phyloP scores from a whole-genome alignment of 768 basidiomycete species.

The Phaeotremella skinneri region DNA sequence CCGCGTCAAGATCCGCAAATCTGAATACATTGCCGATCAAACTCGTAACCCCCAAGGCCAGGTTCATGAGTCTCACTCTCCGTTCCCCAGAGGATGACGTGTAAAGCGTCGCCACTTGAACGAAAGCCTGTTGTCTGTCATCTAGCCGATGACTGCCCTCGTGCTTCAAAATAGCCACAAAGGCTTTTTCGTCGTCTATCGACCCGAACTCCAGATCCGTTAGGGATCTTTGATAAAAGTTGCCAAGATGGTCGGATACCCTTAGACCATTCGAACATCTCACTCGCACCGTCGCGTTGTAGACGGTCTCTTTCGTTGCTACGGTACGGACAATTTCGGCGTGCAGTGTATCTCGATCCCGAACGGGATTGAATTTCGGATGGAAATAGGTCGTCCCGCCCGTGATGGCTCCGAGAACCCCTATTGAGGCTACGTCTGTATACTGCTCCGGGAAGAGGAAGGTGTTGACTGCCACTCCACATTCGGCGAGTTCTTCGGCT shows the following conservation, averaged over 20 bases:
- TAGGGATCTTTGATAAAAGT: conserved; percentile 54
- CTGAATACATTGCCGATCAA: conserved; percentile 90
- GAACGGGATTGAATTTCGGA: conserved; percentile 73
- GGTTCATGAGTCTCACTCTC: conserved; percentile 77
- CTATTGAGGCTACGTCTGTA: conserved; percentile 86
- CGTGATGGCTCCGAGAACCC: conserved; percentile 66
- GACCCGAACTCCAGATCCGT: conserved; percentile 76
- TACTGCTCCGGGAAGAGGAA: conserved; percentile 77
- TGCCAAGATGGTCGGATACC: conserved; percentile 41
- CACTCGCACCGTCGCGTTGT: conserved; percentile 74
- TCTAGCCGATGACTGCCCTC: conserved; percentile 59
- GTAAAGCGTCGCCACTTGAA: conserved; percentile 86
- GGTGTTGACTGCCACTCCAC: conserved; percentile 84
- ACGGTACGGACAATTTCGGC: conserved; percentile 70
- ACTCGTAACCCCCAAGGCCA: conserved; percentile 75
- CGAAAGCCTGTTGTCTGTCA: conserved; percentile 67
- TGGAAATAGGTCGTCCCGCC: conserved; percentile 92
- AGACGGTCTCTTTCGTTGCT: conserved; percentile 67
- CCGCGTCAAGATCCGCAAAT: conserved; percentile 84
- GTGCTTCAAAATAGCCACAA: conserved; percentile 74
- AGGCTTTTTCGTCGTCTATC: conserved; percentile 75
- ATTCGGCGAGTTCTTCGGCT: conserved; percentile 82
- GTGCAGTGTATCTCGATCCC: conserved; percentile 65
- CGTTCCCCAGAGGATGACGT: conserved; percentile 74
- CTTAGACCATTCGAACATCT: conserved; percentile 73